Percentiles rank a stretch among this genome's conserved stretches.
Evolutionary conservation across 148 eudicot genomes (phyloP).

Genomic region (Persicaria maculosa): DNA sequence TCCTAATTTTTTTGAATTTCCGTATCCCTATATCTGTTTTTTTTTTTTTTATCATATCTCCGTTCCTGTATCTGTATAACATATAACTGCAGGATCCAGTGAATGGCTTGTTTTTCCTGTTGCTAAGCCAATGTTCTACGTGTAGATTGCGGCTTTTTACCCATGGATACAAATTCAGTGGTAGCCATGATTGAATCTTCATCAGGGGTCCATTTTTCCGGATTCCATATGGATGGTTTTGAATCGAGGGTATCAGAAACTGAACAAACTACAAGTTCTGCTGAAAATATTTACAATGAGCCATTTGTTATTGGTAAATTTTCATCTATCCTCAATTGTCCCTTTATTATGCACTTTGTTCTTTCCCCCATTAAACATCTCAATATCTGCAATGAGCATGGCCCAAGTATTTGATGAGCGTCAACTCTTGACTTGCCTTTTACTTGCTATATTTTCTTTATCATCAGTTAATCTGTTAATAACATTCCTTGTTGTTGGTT

Average conservation of each 20-base stretch:
- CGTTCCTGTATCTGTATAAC: too few species aligned
- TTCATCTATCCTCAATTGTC: background rate
- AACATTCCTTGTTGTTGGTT: too few species aligned
- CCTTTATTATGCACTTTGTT: background rate
- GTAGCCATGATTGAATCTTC: conserved; percentile 74
- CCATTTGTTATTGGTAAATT: conserved; percentile 90
- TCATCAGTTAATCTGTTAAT: too few species aligned
- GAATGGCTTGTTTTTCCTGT: too few species aligned
- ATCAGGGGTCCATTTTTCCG: conserved; percentile 89
- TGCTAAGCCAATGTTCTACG: too few species aligned
- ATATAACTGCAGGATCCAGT: too few species aligned
- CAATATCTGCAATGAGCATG: background rate
- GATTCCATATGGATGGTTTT: conserved; percentile 70
- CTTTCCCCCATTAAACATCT: background rate
- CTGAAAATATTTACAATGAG: conserved; percentile 56
- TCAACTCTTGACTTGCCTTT: background rate
- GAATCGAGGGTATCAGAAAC: conserved; percentile 38
- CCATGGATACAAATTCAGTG: conserved; percentile 74
- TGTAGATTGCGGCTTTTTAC: too few species aligned
- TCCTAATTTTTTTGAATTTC: too few species aligned
- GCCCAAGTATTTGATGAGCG: background rate
- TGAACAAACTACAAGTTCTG: conserved; percentile 56
- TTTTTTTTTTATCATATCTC: too few species aligned
- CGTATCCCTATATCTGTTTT: too few species aligned
- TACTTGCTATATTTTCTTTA: background rate